Conservation (phyloP, 805 yeast species). For the Schizosaccharomyces lindneri region DNA sequence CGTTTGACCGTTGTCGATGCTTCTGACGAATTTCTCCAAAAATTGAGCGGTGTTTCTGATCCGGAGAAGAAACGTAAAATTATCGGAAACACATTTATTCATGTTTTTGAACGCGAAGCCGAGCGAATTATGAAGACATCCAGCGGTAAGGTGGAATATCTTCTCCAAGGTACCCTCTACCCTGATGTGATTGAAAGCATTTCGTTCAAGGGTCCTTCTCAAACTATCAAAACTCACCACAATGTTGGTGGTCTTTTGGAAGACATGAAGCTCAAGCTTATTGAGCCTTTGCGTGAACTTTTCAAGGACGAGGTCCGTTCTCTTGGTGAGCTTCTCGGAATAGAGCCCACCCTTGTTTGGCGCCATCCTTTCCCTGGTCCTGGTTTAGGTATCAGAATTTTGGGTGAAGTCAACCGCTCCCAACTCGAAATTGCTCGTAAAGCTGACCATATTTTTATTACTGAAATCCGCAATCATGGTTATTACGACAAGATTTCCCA, state of each 20-base stretch:
- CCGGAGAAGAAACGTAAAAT: conserved; percentile 98
- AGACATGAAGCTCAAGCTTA: conserved; percentile 91
- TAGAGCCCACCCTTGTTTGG: conserved; percentile 94
- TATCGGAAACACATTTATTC: conserved; percentile 92
- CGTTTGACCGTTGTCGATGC: conserved; percentile 90
- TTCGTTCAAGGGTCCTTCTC: conserved; percentile 98
- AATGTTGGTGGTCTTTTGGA: conserved; percentile 95
- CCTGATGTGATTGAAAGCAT: conserved; percentile 97
- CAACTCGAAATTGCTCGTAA: conserved; percentile 94
- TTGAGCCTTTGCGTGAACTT: conserved; percentile 94
- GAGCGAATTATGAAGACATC: conserved; percentile 60
- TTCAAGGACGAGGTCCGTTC: conserved; percentile 97
- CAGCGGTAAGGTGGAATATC: conserved; percentile 72
- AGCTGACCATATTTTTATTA: conserved; percentile 88
- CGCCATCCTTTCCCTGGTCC: conserved; percentile 99
- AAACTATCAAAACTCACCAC: conserved; percentile 96
- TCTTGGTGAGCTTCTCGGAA: conserved; percentile 80
- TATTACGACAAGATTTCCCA: conserved; percentile 80
- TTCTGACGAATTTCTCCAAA: conserved; percentile 59
- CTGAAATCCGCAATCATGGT: conserved; percentile 84
- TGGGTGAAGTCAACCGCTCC: conserved; percentile 83
- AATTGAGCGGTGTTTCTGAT: conserved; percentile 82
- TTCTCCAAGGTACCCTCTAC: conserved; percentile 89
- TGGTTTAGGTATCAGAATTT: conserved; percentile 93
- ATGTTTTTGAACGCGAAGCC: conserved; percentile 90